Conservation (phyloP, 352 stramenopile species). For the Globisporangium ultimum region DNA sequence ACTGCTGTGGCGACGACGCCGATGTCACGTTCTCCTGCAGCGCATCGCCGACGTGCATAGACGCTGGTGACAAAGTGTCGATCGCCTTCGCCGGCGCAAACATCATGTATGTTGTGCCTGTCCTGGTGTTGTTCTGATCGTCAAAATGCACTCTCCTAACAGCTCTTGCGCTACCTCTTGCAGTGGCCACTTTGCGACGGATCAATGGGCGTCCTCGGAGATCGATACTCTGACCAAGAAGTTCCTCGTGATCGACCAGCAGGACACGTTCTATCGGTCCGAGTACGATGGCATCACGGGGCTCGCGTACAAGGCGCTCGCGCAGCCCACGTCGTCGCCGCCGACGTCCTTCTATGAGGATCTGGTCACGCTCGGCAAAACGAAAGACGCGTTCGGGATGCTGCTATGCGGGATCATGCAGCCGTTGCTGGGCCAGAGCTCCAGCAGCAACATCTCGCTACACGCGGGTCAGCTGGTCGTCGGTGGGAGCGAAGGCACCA, state of each 20-base stretch:
- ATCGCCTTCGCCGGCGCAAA: conserved; percentile 61
- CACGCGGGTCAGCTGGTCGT: conserved; percentile 66
- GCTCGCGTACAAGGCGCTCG: conserved; percentile 57
- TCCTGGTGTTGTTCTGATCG: neutral
- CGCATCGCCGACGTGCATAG: conserved; percentile 58
- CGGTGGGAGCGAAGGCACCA: conserved; percentile 51
- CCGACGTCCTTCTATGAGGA: conserved; percentile 57
- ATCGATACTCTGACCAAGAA: conserved; percentile 53
- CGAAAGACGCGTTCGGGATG: conserved; percentile 65
- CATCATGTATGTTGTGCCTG: conserved; percentile 40
- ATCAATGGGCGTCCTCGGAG: conserved; percentile 58
- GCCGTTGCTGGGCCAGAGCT: conserved; percentile 27
- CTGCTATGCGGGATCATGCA: conserved; percentile 80
- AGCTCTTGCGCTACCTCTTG: neutral
- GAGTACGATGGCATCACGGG: conserved; percentile 81
- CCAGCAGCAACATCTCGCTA: conserved; percentile 35
- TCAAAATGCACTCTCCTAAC: neutral
- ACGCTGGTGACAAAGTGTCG: conserved; percentile 19
- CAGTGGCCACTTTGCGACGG: conserved; percentile 67
- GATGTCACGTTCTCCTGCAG: conserved; percentile 61
- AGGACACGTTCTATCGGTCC: conserved; percentile 70
- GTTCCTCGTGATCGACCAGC: conserved; percentile 72
- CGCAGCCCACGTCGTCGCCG: conserved; percentile 30
- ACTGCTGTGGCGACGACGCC: conserved; percentile 50
- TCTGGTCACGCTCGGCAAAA: conserved; percentile 36